Conservation (phyloP, 805 yeast genomes). For the Saturnispora bothae region DNA sequence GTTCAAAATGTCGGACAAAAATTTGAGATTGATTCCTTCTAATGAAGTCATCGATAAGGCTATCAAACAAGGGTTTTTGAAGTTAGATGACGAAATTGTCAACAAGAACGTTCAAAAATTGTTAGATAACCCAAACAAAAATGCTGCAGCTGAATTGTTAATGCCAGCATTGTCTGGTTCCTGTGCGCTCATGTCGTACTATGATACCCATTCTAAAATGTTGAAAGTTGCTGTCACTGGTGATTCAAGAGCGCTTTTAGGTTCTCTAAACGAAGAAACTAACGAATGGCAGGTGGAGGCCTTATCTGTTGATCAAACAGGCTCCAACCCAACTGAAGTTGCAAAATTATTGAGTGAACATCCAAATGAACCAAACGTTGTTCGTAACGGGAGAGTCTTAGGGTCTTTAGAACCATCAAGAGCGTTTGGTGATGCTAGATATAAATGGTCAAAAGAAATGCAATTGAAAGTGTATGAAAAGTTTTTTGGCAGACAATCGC, state of each 20-base stretch:
- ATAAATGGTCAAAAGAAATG: constrained; percentile 65
- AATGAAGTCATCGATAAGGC: constrained; percentile 70
- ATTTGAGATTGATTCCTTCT: constrained; percentile 49
- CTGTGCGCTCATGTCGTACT: constrained; percentile 81
- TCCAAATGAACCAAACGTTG: constrained; percentile 79
- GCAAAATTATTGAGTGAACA: constrained; percentile 76
- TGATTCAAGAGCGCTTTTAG: constrained; percentile 86
- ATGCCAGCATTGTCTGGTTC: constrained; percentile 95
- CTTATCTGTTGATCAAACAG: constrained; percentile 86
- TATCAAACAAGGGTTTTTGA: constrained; percentile 66
- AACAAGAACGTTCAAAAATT: constrained; percentile 60
- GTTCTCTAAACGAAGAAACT: constrained; percentile 52
- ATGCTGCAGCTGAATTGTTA: constrained; percentile 59
- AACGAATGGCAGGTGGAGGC: constrained; percentile 77
- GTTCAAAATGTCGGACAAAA: constrained; percentile 44
- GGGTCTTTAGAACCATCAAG: constrained; percentile 93
- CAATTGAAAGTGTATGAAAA: constrained; percentile 66
- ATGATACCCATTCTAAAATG: constrained; percentile 61
- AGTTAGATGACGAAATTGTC: constrained; percentile 80
- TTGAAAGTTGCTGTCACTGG: constrained; percentile 93
- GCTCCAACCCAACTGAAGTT: constrained; percentile 80
- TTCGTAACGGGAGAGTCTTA: constrained; percentile 78
- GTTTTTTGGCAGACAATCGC: constrained; percentile 73
- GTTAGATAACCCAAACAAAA: constrained; percentile 54
- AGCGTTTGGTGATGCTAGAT: constrained; percentile 95